Evolutionary conservation across 495 filamentous ascomycete species (phyloP).

Genomic region (Clavariopsis aquatica): DNA sequence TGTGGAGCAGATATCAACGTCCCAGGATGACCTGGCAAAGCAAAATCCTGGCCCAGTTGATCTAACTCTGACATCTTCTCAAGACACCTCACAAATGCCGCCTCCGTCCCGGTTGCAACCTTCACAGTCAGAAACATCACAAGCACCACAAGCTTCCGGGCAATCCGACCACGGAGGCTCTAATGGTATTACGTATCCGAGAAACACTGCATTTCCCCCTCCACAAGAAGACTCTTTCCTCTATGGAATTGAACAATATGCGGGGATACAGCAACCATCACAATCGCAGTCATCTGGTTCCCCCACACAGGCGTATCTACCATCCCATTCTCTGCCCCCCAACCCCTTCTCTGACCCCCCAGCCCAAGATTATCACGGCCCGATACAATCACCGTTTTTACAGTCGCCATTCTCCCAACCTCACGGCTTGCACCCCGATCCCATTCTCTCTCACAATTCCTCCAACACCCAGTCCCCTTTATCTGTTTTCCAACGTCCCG

Average conservation of each 20-base stretch:
- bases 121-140: not conserved
- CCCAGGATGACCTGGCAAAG: not conserved
- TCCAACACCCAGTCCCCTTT: conserved; percentile 22
- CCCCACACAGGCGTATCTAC: conserved; percentile 2
- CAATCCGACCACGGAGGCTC: conserved; percentile 4
- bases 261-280: conserved; percentile 6
- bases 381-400: conserved; percentile 5
- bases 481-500: conserved; percentile 17
- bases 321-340: not conserved
- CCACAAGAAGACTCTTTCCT: conserved; percentile 38
- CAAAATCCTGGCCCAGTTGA: not conserved
- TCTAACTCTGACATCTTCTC: not conserved
- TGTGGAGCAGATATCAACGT: not conserved
- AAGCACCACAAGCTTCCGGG: conserved; percentile 3
- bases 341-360: conserved; percentile 3
- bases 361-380: conserved; percentile 1
- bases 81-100: conserved; percentile 4
- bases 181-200: conserved; percentile 14
- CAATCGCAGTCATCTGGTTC: conserved; percentile 10
- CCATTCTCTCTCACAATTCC: conserved; percentile 24
- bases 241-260: conserved; percentile 43
- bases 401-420: conserved; percentile 18
- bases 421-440: conserved; percentile 13
- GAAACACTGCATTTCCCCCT: conserved; percentile 25
- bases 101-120: conserved; percentile 3